Evolutionary conservation across 139 green algal genomes (phyloP), one percentile per base, ranked within the genome.

Genomic region (Picochlorum sp.): DNA sequence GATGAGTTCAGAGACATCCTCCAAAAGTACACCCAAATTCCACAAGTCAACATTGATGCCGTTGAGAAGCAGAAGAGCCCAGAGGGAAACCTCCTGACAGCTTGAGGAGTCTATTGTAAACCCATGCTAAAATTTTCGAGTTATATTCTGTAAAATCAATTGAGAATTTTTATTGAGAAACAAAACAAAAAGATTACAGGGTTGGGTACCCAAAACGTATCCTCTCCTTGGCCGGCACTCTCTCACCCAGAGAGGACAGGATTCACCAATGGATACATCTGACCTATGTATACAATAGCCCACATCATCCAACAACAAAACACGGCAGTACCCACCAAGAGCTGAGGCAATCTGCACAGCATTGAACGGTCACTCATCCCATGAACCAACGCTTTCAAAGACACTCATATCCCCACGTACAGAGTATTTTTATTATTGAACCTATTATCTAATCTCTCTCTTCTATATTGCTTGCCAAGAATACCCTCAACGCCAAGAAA

Each of bases 1-100:
- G 77, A 92, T 18, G 81, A 96, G 78, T 98, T 99, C 86, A 75
- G 94, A 6, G 75, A 71, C 13, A 88, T 99, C 26, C 78, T 99
- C 26, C 59, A 71, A 4, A 30, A 69, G 34, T 85, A 72, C 61
- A 59, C 59, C 8, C 78, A 76, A 11, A 97, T 97, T 66, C 91
- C 92, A 14, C 84, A 92, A 65, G 85, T 88, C 63, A 96, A 97
- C 78, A 56, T 82, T 31, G 61, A 79, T 18, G 62, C 62, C 2
- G 72, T 74, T 21, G 45, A 31, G 16, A 41, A 24, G 15, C 72
- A 75, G 65, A 75, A 71, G 58, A 52, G 62, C 50, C 65, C 71
- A 3, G 37, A 66, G 16, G 11, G 34, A 15, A 57, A 65, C 45
- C 49, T 67, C 31, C 20, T 75, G 4, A 24, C 64, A 54, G 47